Base-by-base conservation (phyloP, 129 eudicot species). In the Saussurea involucrata region DNA sequence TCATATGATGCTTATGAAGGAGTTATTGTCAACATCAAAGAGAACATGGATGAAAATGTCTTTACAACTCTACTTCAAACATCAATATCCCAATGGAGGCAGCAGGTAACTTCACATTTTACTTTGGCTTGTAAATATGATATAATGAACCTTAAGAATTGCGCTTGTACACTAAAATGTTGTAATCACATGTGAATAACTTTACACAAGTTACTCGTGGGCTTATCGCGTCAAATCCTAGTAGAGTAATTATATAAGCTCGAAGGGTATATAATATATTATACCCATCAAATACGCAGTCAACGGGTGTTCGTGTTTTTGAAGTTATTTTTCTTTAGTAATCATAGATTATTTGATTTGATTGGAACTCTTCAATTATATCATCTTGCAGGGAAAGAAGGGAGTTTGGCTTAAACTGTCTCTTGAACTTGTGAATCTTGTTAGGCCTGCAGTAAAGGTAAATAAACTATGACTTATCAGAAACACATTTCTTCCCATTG, bases 361-460 rank as follows among this genome's bases (percentile, higher is more conserved):
- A 49, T 49, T 17, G 60, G 31, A 32, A 11, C 2, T 40, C 24
- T 72, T 10, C 24, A 2, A 32, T 67, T 11, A 10, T 78, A 33
- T 71, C 17, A 11, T 21, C 24, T 71, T 76, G 81, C 82, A 87
- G 92, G 87, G 83, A 6, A 88, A 85, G 69, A 88, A 88, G 70
- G 92, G 92, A 0, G 74, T 88, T 73, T 88, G 92, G 92, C 83
- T 87, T 34, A 84, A 81, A 46, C 65, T 87, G 55, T 71, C 86
- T 49, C 53, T 87, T 78, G 86, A 78, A 78, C 80, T 74, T 78
- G 86, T 65, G 37, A 81, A 78, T 84, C 91, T 87, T 66, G 83
- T 88, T 73, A 83, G 82, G 72, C 70, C 87, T 76, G 92, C 92
- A 69, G 87, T 88, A 10, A 72, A 85, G 86, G 92, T 88, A 83